Base-by-base conservation (phyloP, 352 stramenopile genomes). In the Pythium periplocum region DNA sequence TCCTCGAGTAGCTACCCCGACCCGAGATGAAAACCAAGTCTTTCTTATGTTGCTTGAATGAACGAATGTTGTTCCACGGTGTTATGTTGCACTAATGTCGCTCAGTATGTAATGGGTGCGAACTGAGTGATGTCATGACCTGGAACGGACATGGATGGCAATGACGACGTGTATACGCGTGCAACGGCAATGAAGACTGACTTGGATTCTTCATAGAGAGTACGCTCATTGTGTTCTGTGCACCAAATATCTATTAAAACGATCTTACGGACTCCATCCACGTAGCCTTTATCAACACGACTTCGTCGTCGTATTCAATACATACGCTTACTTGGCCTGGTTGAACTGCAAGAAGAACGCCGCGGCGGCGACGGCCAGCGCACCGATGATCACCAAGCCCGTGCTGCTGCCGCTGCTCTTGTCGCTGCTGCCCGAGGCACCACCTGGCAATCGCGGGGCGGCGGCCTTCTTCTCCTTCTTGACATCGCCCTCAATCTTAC, bases 401-500 rank as follows among this genome's bases (percentile, higher is more conserved):
- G 57, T 35, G 4, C 69, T 69, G 54, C 79, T 87, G 54, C 77
- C 74, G 46, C 67, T 57, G 17, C 53, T 68, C 61, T 72, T 72
- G 45, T 33, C 60, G 11, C 43, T 17, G 12, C 49, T 50, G 53
- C 64, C 66, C 11, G 50, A 51, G 37, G 54, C 59, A 30, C 36
- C 30, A 31, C 48, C 31, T 8, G 42, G n/a, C 7, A 53, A 45
- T 26, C 17, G 17, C 17, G 17, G 17, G 36, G 64, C 68, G 10
- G 42, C 42, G 17, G 36, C 8, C 11, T 46, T 37, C 31, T 56
- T 55, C 36, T 74, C 62, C 61, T 83, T 56, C 58, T 82, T 83
- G 36, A 87, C 74, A 56, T 82, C 78, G 45, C 74, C 75, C 55
- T 87, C 73, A 65, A 98, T 77, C 57, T 94, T 84, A 44, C 95